Evolutionary conservation across 805 yeast species (phyloP).

Genomic region (Tetrapisispora taiwanensis): DNA sequence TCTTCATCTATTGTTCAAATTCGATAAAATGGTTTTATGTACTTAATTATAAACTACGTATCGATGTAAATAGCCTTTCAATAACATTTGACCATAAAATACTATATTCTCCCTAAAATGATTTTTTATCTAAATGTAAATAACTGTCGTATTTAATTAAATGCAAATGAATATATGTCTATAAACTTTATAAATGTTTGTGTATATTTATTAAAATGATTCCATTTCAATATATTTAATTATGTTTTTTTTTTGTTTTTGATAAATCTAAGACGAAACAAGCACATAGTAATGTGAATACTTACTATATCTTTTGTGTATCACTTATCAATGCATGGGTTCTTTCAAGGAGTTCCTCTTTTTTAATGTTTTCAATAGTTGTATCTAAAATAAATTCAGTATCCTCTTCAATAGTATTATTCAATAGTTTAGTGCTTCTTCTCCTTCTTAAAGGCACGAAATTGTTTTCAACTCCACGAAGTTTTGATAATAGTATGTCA

Average conservation of each 20-base stretch:
- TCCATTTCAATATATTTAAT: too few species aligned
- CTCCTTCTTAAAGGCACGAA: constrained; percentile 14
- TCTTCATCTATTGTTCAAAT: too few species aligned
- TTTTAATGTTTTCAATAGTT: neutral
- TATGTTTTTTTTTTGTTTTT: too few species aligned
- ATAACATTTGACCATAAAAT: neutral
- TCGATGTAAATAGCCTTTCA: neutral
- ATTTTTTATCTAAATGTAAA: neutral
- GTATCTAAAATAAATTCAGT: neutral
- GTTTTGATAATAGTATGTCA: constrained; percentile 17
- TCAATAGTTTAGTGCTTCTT: constrained; percentile 9
- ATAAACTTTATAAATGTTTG: neutral
- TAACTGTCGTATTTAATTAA: neutral
- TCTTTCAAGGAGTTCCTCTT: constrained; percentile 14
- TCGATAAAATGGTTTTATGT: too few species aligned
- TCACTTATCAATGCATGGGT: constrained; percentile 23
- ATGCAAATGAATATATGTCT: constrained; percentile 1
- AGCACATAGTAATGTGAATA: too few species aligned
- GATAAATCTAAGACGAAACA: too few species aligned
- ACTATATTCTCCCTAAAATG: too few species aligned
- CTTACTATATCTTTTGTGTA: constrained; percentile 19
- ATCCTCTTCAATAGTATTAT: neutral
- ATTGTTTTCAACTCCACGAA: constrained; percentile 18
- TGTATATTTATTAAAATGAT: neutral
- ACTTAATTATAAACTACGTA: too few species aligned